phyloP scores from a whole-genome alignment of 75 land plant genomes.

The Selaginella moellendorffii region DNA sequence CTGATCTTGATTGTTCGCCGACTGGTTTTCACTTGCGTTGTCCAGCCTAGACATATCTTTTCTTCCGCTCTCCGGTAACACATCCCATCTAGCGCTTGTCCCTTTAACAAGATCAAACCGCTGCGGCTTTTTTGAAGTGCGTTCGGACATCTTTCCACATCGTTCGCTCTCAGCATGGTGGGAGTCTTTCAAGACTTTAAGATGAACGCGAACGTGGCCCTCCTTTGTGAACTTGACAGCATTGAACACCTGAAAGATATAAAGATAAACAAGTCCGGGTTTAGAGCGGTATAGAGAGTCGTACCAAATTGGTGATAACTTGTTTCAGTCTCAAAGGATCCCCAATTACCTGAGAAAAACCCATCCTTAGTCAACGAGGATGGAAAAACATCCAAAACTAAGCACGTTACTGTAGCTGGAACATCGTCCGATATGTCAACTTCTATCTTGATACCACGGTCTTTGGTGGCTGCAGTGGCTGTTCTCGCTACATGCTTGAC shows the following conservation, averaged over 20 bases:
- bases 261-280: no score
- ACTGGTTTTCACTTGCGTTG: not conserved
- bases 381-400: not conserved
- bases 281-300: no score
- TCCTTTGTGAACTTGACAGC: slow-evolving; percentile 18
- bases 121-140: not conserved
- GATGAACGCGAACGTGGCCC: slow-evolving; percentile 12
- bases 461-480: not conserved
- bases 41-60: slow-evolving; percentile 6
- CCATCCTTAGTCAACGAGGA: no score
- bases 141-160: not conserved
- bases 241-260: slow-evolving; percentile 14
- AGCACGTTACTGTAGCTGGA: not conserved
- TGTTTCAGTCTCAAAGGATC: not conserved
- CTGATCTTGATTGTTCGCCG: no score
- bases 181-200: no score
- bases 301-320: not conserved
- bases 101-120: not conserved
- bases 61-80: slow-evolving; percentile 15
- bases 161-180: no score
- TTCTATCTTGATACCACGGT: not conserved
- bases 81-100: slow-evolving; percentile 10
- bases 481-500: not conserved
- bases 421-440: not conserved
- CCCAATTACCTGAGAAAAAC: not conserved